These are phyloP conservation scores for Graphilbum sp. DNA, from an alignment of 2,329 filamentous ascomycete species.

Conservation along the genomic window DNA sequence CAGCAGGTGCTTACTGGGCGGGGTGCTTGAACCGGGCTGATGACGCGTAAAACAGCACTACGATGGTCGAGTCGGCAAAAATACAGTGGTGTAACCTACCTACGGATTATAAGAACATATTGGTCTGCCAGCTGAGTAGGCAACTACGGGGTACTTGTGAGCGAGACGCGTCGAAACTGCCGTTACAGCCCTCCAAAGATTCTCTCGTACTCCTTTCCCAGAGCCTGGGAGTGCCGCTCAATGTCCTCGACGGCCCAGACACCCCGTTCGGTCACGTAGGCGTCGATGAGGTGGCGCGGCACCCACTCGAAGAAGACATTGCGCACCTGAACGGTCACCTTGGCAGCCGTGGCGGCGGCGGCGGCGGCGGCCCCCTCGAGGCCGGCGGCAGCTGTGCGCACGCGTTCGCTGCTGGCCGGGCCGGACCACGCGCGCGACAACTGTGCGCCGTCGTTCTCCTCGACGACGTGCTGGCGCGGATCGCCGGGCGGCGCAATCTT, in stretches of 20 bases:
- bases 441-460: constrained; percentile 36
- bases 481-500: constrained; percentile 37
- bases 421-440: constrained; percentile 29
- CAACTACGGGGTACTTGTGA: no score
- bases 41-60: no score
- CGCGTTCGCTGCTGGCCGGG: constrained; percentile 11
- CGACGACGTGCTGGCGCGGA: constrained; percentile 25
- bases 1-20: no score
- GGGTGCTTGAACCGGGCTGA: no score
- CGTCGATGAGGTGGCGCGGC: constrained; percentile 29
- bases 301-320: constrained; percentile 49
- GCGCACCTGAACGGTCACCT: constrained; percentile 19
- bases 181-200: constrained; percentile 26
- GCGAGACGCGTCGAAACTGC: no score
- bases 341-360: background rate
- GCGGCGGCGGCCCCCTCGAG: background rate
- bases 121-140: no score
- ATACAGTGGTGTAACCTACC: no score
- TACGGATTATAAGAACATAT: no score
- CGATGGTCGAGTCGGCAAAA: no score
- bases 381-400: constrained; percentile 10
- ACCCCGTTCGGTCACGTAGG: constrained; percentile 39
- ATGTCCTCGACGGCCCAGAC: constrained; percentile 24
- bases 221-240: constrained; percentile 18
- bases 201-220: constrained; percentile 19